Base-by-base conservation (phyloP, 345 rosid genomes). In the Mangifera indica region DNA sequence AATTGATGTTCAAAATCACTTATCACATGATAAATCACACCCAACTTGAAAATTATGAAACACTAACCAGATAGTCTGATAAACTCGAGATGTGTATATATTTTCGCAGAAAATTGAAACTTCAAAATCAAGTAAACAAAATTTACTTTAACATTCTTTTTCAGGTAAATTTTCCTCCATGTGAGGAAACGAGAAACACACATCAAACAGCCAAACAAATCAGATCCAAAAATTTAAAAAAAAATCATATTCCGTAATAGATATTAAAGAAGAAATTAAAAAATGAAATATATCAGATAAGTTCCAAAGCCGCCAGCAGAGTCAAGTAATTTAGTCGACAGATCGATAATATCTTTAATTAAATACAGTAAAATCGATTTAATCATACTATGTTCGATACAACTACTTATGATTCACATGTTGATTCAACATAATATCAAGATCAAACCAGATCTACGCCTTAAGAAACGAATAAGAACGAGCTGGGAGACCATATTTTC, bases 371-470 rank as follows among this genome's bases (percentile, higher is more conserved):
- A 59, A 42, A 49, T 48, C 60, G 5, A 21, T 44, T 14, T 20
- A 12, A 59, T 48, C 21, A 56, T 42, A 60, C 22, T 48, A 12
- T 34, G 40, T 14, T 44, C 3, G n/a, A 17, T 48, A 40, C 42
- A 51, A n/a, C 46, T 4, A 24, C 48, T 5, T 44, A 60, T 20
- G 53, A 71, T 65, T 49, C 71, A 57, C 48, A 59, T 9, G 42
- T 72, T 51, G 51, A 24, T 60, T 9, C 13, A 21, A 22, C 21
- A 7, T 46, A 8, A 14, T 69, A 46, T 37, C 42, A 51, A 1
- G 34, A 44, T 64, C 54, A 45, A 55, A 56, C 46, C 48, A 56
- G 76, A 73, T 64, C 58, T 45, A 48, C 70, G 34, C 57, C 10
- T 66, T 55, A n/a, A 18, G 1, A 44, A 59, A 32, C 58, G 2